These are phyloP conservation scores for Yamadazyma spencermartinsiae DNA, from an alignment of 1,139 yeast species.

Conservation along the genomic window DNA sequence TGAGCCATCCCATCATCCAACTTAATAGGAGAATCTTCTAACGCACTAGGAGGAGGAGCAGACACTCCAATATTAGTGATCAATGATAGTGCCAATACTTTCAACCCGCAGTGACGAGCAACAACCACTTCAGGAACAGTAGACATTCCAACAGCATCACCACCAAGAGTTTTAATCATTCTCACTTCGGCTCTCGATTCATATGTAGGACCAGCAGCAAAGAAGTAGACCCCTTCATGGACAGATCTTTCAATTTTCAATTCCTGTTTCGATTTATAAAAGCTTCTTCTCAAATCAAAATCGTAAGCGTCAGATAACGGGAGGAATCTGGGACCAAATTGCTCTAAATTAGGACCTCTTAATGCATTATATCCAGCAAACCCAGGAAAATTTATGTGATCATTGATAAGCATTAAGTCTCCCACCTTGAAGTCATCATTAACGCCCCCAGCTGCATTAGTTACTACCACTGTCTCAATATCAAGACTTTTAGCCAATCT, in stretches of 20 bases:
- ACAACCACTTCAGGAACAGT: slow-evolving; percentile 95
- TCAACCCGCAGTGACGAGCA: slow-evolving; percentile 84
- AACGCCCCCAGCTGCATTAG: slow-evolving; percentile 95
- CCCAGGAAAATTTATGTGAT: slow-evolving; percentile 90
- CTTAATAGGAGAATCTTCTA: slow-evolving; percentile 52
- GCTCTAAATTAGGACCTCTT: slow-evolving; percentile 80
- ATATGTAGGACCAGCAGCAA: slow-evolving; percentile 91
- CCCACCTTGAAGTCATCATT: slow-evolving; percentile 71
- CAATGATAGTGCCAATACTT: slow-evolving; percentile 79
- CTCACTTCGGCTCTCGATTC: slow-evolving; percentile 94
- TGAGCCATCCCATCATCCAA: slow-evolving; percentile 80
- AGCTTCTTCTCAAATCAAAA: slow-evolving; percentile 59
- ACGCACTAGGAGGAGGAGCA: slow-evolving; percentile 74
- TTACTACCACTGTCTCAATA: slow-evolving; percentile 64
- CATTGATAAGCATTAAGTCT: slow-evolving; percentile 85
- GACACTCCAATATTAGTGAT: slow-evolving; percentile 83
- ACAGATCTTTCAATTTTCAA: slow-evolving; percentile 59
- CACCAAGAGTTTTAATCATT: slow-evolving; percentile 69
- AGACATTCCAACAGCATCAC: slow-evolving; percentile 97
- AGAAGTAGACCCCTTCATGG: slow-evolving; percentile 85
- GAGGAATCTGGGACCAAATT: slow-evolving; percentile 82
- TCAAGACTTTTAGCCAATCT: slow-evolving; percentile 71
- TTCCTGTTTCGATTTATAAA: slow-evolving; percentile 51
- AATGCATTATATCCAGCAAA: slow-evolving; percentile 85
- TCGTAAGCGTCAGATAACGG: slow-evolving; percentile 92